Evolutionary conservation across 805 yeast genomes (phyloP).

Genomic region (Saccharomyces paradoxus): DNA sequence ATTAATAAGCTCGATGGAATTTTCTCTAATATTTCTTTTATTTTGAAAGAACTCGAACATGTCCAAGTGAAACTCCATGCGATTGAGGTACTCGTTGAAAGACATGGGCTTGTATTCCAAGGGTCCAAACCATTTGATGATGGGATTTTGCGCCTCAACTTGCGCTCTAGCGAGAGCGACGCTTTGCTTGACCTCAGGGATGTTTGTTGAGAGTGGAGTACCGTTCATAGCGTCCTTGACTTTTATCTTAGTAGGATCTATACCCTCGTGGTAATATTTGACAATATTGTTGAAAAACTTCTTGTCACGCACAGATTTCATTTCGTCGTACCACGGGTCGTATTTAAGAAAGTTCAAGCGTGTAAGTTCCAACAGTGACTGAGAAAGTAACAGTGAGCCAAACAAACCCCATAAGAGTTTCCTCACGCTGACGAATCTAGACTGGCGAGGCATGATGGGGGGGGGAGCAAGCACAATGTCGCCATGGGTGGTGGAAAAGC

Average conservation of each 20-base stretch:
- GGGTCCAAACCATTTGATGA: constrained; percentile 64
- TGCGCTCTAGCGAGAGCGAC: constrained; percentile 37
- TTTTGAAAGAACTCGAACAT: constrained; percentile 23
- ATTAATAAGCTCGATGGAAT: constrained; percentile 9
- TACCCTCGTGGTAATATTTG: constrained; percentile 28
- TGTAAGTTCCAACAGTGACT: constrained; percentile 48
- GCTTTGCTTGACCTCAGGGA: constrained; percentile 29
- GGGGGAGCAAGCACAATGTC: constrained; percentile 11
- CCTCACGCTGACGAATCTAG: constrained; percentile 8
- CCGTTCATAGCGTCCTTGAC: constrained; percentile 29
- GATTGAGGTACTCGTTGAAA: constrained; percentile 32
- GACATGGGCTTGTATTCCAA: constrained; percentile 45
- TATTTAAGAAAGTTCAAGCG: constrained; percentile 38
- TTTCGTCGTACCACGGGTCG: constrained; percentile 73
- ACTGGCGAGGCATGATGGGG: background rate
- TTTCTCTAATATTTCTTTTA: constrained; percentile 14
- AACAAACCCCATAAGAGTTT: constrained; percentile 29
- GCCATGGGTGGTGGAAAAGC: constrained; percentile 28
- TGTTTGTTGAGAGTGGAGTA: constrained; percentile 21
- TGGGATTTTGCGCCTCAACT: constrained; percentile 38
- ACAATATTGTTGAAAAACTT: constrained; percentile 30
- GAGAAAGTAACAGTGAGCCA: constrained; percentile 44
- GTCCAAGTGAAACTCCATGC: constrained; percentile 26
- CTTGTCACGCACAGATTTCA: constrained; percentile 42
- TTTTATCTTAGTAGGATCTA: constrained; percentile 29